Conservation (phyloP, 345 rosid species). For the Geranium brycei region DNA sequence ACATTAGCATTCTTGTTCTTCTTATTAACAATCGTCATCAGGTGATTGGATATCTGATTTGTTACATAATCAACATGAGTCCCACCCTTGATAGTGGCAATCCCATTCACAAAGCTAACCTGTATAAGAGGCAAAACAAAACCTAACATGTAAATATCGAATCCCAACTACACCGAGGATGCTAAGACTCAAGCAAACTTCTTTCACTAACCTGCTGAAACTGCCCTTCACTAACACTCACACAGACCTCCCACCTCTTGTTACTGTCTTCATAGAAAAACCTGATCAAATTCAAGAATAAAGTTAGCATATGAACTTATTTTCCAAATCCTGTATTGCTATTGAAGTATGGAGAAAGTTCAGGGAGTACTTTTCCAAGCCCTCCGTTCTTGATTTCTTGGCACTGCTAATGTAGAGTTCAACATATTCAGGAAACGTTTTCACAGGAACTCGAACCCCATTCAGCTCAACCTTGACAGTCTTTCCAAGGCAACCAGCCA, state of each 20-base stretch:
- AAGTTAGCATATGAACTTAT: no score
- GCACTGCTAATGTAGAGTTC: conserved; percentile 50
- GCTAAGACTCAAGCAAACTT: background rate
- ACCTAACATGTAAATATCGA: background rate
- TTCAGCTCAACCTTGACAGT: conserved; percentile 80
- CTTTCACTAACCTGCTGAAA: conserved; percentile 70
- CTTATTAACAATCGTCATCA: conserved; percentile 63
- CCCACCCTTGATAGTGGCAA: conserved; percentile 92
- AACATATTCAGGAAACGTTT: conserved; percentile 69
- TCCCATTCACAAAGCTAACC: conserved; percentile 89
- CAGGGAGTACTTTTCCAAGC: conserved; percentile 44
- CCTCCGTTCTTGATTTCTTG: conserved; percentile 18
- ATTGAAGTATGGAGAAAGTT: background rate
- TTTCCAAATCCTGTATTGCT: no score
- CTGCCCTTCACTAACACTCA: conserved; percentile 77
- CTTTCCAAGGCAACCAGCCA: conserved; percentile 96
- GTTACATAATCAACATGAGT: conserved; percentile 93
- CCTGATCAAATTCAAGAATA: conserved; percentile 26
- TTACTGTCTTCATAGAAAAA: conserved; percentile 44
- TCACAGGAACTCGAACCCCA: conserved; percentile 57
- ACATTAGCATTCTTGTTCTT: conserved; percentile 72
- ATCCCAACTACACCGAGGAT: no score
- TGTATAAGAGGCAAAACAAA: conserved; percentile 12
- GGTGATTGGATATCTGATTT: conserved; percentile 71
- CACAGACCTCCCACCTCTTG: conserved; percentile 88